Evolutionary conservation across 2,329 filamentous ascomycete species (phyloP).

Genomic region (Fusarium pilosicola): DNA sequence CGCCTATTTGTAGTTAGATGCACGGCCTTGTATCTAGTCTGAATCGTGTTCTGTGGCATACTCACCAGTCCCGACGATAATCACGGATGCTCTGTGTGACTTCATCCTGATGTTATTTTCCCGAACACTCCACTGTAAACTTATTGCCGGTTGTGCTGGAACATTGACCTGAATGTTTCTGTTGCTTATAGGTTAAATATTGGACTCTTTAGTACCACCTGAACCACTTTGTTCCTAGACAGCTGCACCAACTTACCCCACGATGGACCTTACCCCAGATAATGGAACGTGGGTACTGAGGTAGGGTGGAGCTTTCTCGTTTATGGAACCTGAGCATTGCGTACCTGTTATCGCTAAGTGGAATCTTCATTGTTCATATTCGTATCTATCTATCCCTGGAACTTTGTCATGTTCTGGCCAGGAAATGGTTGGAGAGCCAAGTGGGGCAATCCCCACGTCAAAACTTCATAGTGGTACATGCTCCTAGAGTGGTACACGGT

Average conservation of each 20-base stretch:
- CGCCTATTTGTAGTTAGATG: background rate
- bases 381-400: background rate
- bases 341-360: too few species aligned
- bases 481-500: background rate
- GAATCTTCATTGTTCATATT: background rate
- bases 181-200: fast-evolving
- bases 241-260: background rate
- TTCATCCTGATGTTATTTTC: background rate
- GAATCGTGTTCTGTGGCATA: fast-evolving
- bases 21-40: fast-evolving
- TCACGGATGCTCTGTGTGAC: background rate
- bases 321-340: too few species aligned
- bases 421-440: background rate
- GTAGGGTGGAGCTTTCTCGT: background rate
- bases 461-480: background rate
- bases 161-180: too few species aligned
- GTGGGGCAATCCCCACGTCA: background rate
- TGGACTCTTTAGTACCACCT: too few species aligned
- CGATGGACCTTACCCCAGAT: background rate
- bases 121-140: fast-evolving
- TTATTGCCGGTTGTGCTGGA: fast-evolving
- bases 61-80: background rate
- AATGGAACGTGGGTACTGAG: background rate
- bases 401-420: fast-evolving
- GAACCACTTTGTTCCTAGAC: background rate